Evolutionary conservation across 371 early-diverging fungal species (phyloP).

Genomic region (Syncephalastrum racemosum): DNA sequence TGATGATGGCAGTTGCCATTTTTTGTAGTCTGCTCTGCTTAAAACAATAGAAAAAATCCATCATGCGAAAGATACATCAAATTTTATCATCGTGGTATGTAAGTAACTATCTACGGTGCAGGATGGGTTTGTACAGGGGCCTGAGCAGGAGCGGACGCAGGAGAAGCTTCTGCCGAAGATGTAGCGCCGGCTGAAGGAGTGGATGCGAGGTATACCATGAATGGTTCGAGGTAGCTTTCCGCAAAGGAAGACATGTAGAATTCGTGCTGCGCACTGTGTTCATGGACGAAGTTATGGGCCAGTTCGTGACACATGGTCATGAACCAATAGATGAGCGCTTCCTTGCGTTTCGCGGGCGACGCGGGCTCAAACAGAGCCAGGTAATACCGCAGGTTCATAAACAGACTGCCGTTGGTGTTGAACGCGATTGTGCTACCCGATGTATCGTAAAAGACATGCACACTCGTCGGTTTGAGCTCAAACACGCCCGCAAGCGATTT

Average conservation of each 20-base stretch:
- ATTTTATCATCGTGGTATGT: too few relatives aligned
- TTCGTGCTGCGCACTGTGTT: slow-evolving; percentile 58
- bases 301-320: slow-evolving; percentile 88
- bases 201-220: slow-evolving; percentile 30
- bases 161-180: not conserved
- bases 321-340: slow-evolving; percentile 81
- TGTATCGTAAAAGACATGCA: slow-evolving; percentile 80
- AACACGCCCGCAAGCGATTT: slow-evolving; percentile 65
- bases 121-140: too few relatives aligned
- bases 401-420: slow-evolving; percentile 75
- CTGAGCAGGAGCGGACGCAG: too few relatives aligned
- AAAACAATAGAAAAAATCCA: too few relatives aligned
- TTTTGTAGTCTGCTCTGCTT: too few relatives aligned
- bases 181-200: not conserved
- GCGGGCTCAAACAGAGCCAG: slow-evolving; percentile 60
- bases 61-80: too few relatives aligned
- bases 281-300: slow-evolving; percentile 80
- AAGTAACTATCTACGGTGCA: too few relatives aligned
- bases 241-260: slow-evolving; percentile 80
- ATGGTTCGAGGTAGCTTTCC: slow-evolving; percentile 63
- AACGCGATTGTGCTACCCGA: slow-evolving; percentile 78
- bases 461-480: slow-evolving; percentile 45
- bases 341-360: slow-evolving; percentile 36
- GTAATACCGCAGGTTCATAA: slow-evolving; percentile 85
- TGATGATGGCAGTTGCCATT: too few relatives aligned